Evolutionary conservation across 1,284 basidiomycete genomes (phyloP), one percentile per base, ranked within the genome.

Genomic region (Butyriboletus regius): DNA sequence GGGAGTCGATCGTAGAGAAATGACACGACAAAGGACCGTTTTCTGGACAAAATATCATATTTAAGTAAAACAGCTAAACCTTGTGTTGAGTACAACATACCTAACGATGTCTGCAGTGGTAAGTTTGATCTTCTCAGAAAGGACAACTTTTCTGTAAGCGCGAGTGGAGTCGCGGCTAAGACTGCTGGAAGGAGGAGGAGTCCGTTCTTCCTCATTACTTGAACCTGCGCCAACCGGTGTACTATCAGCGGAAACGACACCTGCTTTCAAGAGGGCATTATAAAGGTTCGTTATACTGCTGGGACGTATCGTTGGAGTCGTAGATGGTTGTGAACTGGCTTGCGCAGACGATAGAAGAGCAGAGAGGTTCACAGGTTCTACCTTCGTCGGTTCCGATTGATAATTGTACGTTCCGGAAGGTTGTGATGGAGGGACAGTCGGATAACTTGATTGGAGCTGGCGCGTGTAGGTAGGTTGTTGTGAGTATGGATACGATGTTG

Each of bases 1-100:
- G 87, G 78, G 20, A 95, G 75, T 52, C 81, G 80, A 51, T 82
- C 76, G 58, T 91, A 90, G 45, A 95, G 72, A 48, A 93, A 74
- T 22, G 79, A 72, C 55, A 77, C 68, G 54, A 89, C 75, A 28
- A 72, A 70, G 2, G 84, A 75, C 31, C 78, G 79, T 64, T 78
- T 79, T 67, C 86, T 89, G 54, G n/a, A 34, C 31, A 40, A 24
- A 48, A 55, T 48, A 37, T 46, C 52, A 55, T 48, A 36, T 45
- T 53, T 43, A 37, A 60, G 32, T 33, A 50, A 46, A 54, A 39
- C 8, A 43, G 7, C 17, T 14, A 43, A 48, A 59, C 15, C 5
- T 15, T 28, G 33, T 3, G 12, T 36, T 20, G 43, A 20, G 22
- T 33, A 6, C 65, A 79, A 52, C 56, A 6, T 72, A 92, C 85